These are phyloP conservation scores for Monosporascus sp. DNA, from an alignment of 2,329 filamentous ascomycete genomes.

Conservation along the genomic window DNA sequence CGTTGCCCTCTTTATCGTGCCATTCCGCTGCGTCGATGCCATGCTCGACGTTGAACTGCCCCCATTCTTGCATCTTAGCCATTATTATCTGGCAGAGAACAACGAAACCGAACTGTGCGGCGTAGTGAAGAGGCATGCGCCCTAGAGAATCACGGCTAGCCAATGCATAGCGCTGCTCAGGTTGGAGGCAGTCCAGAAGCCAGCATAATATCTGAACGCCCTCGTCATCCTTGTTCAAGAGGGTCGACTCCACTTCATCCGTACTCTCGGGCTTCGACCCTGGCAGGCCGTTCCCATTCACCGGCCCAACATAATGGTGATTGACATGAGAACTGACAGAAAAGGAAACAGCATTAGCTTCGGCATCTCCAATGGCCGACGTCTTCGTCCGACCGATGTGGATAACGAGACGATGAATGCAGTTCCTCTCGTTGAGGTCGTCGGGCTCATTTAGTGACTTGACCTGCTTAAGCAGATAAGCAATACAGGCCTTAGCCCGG, in stretches of 20 bases:
- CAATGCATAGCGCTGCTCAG: conserved; percentile 63
- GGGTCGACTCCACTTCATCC: conserved; percentile 60
- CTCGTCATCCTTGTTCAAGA: conserved; percentile 65
- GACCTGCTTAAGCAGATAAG: conserved; percentile 63
- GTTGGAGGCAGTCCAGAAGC: conserved; percentile 62
- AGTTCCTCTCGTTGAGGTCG: conserved; percentile 91
- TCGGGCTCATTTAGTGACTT: conserved; percentile 76
- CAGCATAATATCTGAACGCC: conserved; percentile 63
- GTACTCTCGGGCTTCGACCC: conserved; percentile 50
- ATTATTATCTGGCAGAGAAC: conserved; percentile 86
- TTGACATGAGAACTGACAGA: conserved; percentile 50
- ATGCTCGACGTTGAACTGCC: conserved; percentile 74
- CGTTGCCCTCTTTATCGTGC: conserved; percentile 90
- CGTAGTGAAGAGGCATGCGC: conserved; percentile 84
- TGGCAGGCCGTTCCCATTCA: conserved; percentile 54
- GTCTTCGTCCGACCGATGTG: conserved; percentile 76
- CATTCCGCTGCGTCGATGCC: conserved; percentile 84
- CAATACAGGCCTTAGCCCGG: conserved; percentile 63
- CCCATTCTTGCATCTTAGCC: conserved; percentile 83
- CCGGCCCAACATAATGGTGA: conserved; percentile 74
- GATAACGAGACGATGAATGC: conserved; percentile 87
- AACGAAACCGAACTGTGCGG: conserved; percentile 89
- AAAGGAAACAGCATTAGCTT: conserved; percentile 45
- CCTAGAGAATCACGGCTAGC: conserved; percentile 70
- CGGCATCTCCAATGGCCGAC: conserved; percentile 40